Conservation (phyloP, 495 filamentous ascomycete genomes). For the Stereocaulon alpinum region DNA sequence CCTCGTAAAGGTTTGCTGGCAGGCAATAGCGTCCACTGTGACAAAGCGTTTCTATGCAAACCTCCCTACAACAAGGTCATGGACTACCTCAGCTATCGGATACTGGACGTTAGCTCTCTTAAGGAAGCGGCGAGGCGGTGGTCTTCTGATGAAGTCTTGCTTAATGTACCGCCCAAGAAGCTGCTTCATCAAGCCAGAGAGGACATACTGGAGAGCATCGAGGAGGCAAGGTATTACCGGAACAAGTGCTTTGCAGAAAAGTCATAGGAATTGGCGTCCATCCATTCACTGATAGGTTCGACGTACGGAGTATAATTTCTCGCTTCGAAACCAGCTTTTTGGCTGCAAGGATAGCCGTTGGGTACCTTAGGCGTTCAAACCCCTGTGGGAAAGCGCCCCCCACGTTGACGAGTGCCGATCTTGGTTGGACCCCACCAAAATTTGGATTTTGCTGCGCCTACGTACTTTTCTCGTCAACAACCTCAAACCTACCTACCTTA, state of each 20-base stretch:
- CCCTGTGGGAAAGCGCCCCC: not conserved
- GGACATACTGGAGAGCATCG: slow-evolving; percentile 93
- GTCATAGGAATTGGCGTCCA: not conserved
- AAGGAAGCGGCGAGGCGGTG: slow-evolving; percentile 84
- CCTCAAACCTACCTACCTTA: not conserved
- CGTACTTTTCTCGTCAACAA: not conserved
- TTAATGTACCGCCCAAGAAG: slow-evolving; percentile 57
- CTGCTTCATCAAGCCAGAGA: slow-evolving; percentile 69
- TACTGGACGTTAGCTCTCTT: slow-evolving; percentile 81
- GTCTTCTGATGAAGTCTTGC: slow-evolving; percentile 51
- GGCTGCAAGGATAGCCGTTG: not conserved
- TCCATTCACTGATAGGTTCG: not conserved
- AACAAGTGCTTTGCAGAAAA: slow-evolving; percentile 41
- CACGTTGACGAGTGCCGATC: not conserved
- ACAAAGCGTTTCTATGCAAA: slow-evolving; percentile 70
- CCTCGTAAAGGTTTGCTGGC: slow-evolving; percentile 60
- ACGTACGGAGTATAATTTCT: not conserved
- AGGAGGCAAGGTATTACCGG: slow-evolving; percentile 76
- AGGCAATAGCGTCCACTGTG: slow-evolving; percentile 86
- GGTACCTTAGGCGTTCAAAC: not conserved
- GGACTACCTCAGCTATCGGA: slow-evolving; percentile 74
- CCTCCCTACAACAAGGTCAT: slow-evolving; percentile 61
- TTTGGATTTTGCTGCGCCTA: not conserved
- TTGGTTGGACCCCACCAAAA: not conserved
- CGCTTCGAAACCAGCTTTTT: not conserved